phyloP scores from a whole-genome alignment of 2,329 filamentous ascomycete species.

The Colletotrichum plurivorum region DNA sequence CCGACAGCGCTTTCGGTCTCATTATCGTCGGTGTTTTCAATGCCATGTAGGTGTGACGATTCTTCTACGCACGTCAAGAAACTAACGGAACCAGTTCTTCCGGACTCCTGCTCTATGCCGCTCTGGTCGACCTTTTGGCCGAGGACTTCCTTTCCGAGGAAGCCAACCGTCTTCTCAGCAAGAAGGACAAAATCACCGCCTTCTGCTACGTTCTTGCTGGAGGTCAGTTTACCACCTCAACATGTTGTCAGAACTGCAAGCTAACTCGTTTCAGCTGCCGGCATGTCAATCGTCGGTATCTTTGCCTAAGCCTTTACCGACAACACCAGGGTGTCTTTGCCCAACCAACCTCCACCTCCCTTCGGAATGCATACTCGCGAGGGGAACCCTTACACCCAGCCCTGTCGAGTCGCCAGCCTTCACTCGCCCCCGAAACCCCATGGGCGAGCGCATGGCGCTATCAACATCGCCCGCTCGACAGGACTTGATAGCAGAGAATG shows the following conservation, averaged over 20 bases:
- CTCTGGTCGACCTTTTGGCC: conserved; percentile 73
- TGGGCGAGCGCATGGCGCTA: not conserved
- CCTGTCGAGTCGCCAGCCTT: not conserved
- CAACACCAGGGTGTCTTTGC: not conserved
- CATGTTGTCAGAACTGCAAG: conserved; percentile 27
- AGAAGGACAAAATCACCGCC: conserved; percentile 66
- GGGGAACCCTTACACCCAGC: not conserved
- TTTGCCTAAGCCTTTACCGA: conserved; percentile 54
- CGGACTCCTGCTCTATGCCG: conserved; percentile 73
- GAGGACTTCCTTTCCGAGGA: conserved; percentile 77
- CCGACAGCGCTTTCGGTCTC: conserved; percentile 73
- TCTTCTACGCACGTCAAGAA: rapidly evolving
- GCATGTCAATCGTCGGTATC: conserved; percentile 63
- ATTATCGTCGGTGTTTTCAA: conserved; percentile 77
- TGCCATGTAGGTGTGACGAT: conserved; percentile 64
- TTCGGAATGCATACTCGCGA: conserved; percentile 16
- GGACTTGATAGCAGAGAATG: conserved; percentile 32
- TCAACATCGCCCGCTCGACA: not conserved
- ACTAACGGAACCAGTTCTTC: conserved; percentile 60
- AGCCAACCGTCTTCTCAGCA: conserved; percentile 62
- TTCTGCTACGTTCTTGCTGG: conserved; percentile 66
- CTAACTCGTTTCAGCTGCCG: conserved; percentile 50
- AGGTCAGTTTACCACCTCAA: conserved; percentile 55
- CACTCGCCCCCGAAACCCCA: not conserved
- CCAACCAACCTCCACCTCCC: not conserved